Base-by-base conservation (phyloP, 192 early-diverging fungal species). In the Phycomyces blakesleeanus region DNA sequence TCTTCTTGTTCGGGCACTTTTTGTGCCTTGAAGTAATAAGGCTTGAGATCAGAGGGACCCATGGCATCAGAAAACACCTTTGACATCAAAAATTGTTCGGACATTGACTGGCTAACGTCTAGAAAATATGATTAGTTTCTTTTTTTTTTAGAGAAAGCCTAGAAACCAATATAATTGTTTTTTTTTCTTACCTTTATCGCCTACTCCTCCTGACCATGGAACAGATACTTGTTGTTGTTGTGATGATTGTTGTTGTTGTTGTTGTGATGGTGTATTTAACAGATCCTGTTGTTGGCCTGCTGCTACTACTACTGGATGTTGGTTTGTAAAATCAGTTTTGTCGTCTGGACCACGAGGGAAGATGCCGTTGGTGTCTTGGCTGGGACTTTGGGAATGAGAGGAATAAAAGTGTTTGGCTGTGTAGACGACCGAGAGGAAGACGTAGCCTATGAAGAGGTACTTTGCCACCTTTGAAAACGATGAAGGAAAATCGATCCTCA, bases 1-100 rank as follows among this genome's bases (percentile, higher is more conserved):
- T 81, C 81, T 61, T 81, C 76, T 25, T 66, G 59, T 54, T 76
- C 68, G 53, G 70, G 64, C 21, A 55, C 37, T 20, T 61, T 53
- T 21, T 78, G 57, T 0, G 80, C 78, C 24, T 67, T 63, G 61
- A 79, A 83, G 51, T 79, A 81, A 62, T 78, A 83, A n/a, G 81
- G 81, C 10, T 75, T 80, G 10, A 83, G 72, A 38, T 83, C 76
- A 29, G 79, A 76, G 18, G 77, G 77, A 42, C 77, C 76, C 74
- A 83, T 73, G 1, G 76, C 61, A 24, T 75, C 75, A 18, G 77
- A 78, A 55, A 77, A 83, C 0, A 83, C 60, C 63, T 83, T 83
- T 18, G 79, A 81, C 54, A 81, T 55, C 54, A 76, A 65, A 53
- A 79, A 78, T 34, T 77, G 71, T 41, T 78, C 78, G 68, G 68